Conservation (phyloP, 495 filamentous ascomycete genomes). For the Penicillium verhagenii region DNA sequence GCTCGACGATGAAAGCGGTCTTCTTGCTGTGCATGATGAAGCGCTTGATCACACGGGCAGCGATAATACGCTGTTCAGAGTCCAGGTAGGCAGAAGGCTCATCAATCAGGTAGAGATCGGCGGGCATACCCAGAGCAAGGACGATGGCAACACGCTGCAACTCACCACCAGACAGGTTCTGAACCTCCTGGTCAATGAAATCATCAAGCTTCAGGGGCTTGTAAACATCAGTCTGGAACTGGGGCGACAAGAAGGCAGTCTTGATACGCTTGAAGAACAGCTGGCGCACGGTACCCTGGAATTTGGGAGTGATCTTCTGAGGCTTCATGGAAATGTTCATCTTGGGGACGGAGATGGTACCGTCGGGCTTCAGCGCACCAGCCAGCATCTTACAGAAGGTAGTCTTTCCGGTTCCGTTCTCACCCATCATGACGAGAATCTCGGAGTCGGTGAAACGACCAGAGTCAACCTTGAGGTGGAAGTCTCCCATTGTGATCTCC, state of each 20-base stretch:
- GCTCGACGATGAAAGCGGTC: conserved; percentile 97
- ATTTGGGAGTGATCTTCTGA: conserved; percentile 98
- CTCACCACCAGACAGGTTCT: conserved; percentile 98
- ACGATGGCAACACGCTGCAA: conserved; percentile 98
- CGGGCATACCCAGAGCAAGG: conserved; percentile 89
- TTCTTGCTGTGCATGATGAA: conserved; percentile 99
- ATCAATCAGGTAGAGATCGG: conserved; percentile 98
- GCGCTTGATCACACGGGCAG: conserved; percentile 94
- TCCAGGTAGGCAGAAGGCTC: conserved; percentile 94
- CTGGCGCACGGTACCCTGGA: conserved; percentile 90
- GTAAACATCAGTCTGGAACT: conserved; percentile 99
- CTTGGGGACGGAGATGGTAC: conserved; percentile 68
- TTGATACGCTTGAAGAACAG: conserved; percentile 98
- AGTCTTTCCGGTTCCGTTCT: conserved; percentile 94
- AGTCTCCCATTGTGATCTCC: conserved; percentile 90
- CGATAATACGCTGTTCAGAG: conserved; percentile 98
- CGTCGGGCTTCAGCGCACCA: conserved; percentile 87
- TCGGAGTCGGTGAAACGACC: conserved; percentile 96
- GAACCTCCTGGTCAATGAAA: conserved; percentile 99
- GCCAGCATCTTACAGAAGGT: conserved; percentile 97
- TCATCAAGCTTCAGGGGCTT: conserved; percentile 97
- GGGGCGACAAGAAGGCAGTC: conserved; percentile 88
- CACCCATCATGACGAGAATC: conserved; percentile 99
- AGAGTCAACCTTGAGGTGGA: conserved; percentile 76
- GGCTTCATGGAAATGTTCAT: conserved; percentile 99